Conservation (phyloP, 164 flowering plant species). For the Dillenia turbinata region DNA sequence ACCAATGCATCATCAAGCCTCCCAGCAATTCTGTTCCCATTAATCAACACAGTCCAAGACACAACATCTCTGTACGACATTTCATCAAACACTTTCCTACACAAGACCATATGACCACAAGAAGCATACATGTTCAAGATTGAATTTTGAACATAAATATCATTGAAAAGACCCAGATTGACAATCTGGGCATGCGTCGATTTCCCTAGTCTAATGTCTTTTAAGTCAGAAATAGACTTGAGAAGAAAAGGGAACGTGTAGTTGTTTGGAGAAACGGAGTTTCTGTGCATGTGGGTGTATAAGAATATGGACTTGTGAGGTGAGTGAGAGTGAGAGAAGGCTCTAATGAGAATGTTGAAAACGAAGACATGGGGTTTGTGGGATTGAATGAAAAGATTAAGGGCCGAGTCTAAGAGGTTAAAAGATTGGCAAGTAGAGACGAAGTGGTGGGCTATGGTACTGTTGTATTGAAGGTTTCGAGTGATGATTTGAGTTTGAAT, state of each 20-base stretch:
- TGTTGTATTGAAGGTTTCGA: slow-evolving; percentile 34
- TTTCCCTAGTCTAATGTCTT: slow-evolving; percentile 21
- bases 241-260: slow-evolving; percentile 60
- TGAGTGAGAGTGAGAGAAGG: slow-evolving; percentile 33
- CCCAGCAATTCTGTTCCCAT: slow-evolving; percentile 31
- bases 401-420: slow-evolving; percentile 24
- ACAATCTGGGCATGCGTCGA: slow-evolving; percentile 38
- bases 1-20: slow-evolving; percentile 41
- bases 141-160: slow-evolving; percentile 49
- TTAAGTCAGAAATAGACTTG: slow-evolving; percentile 40
- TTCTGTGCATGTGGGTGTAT: slow-evolving; percentile 35
- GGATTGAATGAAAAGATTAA: slow-evolving; percentile 27
- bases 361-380: slow-evolving; percentile 40
- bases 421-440: slow-evolving; percentile 38
- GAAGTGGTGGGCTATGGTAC: slow-evolving; percentile 36
- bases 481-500: slow-evolving; percentile 53
- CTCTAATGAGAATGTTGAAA: slow-evolving; percentile 48
- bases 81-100: slow-evolving; percentile 47
- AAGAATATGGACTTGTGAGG: slow-evolving; percentile 32
- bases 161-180: slow-evolving; percentile 34
- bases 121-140: slow-evolving; percentile 40
- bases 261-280: slow-evolving; percentile 35
- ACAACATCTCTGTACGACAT: slow-evolving; percentile 55
- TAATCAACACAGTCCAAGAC: slow-evolving; percentile 57
- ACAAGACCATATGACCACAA: slow-evolving; percentile 29